phyloP scores from a whole-genome alignment of 2,329 filamentous ascomycete species.

The Claviceps capensis region DNA sequence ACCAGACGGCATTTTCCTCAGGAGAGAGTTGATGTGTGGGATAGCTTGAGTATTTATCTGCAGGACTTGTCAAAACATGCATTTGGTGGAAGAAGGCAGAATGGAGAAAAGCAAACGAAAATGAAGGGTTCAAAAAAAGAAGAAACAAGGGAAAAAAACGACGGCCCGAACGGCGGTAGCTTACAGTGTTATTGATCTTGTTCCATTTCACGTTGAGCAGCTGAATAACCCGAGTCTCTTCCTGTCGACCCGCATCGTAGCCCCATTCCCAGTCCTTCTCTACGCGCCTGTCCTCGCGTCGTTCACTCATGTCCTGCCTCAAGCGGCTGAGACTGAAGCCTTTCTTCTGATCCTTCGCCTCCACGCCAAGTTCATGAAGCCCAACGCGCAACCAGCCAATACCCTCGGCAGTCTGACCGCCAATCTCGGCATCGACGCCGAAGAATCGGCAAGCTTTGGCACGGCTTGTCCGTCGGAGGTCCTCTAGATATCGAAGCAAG shows the following conservation, averaged over 20 bases:
- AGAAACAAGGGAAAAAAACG: background rate
- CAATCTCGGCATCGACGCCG: constrained; percentile 75
- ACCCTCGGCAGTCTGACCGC: constrained; percentile 66
- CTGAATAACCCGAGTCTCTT: constrained; percentile 74
- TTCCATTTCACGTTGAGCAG: constrained; percentile 83
- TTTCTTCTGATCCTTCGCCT: constrained; percentile 35
- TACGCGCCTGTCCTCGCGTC: constrained; percentile 64
- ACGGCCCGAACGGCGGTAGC: constrained; percentile 13
- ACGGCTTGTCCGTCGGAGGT: constrained; percentile 59
- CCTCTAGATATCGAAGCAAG: constrained; percentile 60
- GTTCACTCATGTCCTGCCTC: constrained; percentile 63
- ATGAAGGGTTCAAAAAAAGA: background rate
- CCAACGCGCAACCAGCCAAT: constrained; percentile 80
- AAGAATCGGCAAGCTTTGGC: constrained; percentile 85
- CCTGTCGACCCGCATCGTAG: constrained; percentile 66
- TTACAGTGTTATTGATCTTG: constrained; percentile 83
- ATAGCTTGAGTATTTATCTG: constrained; percentile 71
- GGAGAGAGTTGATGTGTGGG: constrained; percentile 55
- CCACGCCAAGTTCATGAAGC: constrained; percentile 58
- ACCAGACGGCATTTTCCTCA: constrained; percentile 73
- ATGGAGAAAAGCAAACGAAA: background rate
- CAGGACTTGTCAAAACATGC: background rate
- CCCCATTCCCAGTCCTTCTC: constrained; percentile 66
- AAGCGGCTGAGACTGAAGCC: constrained; percentile 46
- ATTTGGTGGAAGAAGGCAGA: background rate